phyloP scores from a whole-genome alignment of 306 rosid species.

The Medicago lupulina region DNA sequence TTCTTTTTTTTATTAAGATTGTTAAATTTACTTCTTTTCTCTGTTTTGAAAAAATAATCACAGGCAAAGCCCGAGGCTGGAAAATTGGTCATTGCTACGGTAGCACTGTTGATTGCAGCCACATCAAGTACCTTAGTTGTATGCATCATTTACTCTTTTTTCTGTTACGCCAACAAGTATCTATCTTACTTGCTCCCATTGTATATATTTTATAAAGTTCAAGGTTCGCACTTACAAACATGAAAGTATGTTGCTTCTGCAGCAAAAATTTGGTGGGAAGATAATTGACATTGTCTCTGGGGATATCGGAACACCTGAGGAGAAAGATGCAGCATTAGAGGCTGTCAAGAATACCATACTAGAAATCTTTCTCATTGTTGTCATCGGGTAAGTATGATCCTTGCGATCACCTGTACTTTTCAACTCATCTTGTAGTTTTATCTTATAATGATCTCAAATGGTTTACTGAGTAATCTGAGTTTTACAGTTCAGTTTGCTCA shows the following conservation, averaged over 20 bases:
- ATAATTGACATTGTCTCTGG: constrained; percentile 79
- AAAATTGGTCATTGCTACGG: constrained; percentile 59
- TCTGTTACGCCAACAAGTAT: too few relatives aligned
- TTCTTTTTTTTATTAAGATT: constrained; percentile 4
- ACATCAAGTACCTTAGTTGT: constrained; percentile 73
- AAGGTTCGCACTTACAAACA: constrained; percentile 37
- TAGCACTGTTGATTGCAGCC: constrained; percentile 75
- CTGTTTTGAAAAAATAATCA: constrained; percentile 10
- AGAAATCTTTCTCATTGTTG: constrained; percentile 59
- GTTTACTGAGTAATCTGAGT: constrained; percentile 34
- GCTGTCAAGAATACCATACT: constrained; percentile 74
- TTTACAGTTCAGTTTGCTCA: constrained; percentile 74
- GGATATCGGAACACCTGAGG: constrained; percentile 56
- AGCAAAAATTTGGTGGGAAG: constrained; percentile 80
- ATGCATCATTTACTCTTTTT: constrained; percentile 38
- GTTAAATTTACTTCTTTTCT: constrained; percentile 1
- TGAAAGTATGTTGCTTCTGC: constrained; percentile 40
- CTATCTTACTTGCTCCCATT: too few relatives aligned
- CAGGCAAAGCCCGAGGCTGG: constrained; percentile 79
- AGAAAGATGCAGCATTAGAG: constrained; percentile 58
- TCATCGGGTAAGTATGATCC: constrained; percentile 69
- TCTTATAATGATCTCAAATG: constrained; percentile 17
- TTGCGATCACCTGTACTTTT: constrained; percentile 24
- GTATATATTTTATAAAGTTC: constrained; percentile 14
- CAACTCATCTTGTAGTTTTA: constrained; percentile 18